Conservation (phyloP, 345 rosid species). For the Rubroshorea leprosula region DNA sequence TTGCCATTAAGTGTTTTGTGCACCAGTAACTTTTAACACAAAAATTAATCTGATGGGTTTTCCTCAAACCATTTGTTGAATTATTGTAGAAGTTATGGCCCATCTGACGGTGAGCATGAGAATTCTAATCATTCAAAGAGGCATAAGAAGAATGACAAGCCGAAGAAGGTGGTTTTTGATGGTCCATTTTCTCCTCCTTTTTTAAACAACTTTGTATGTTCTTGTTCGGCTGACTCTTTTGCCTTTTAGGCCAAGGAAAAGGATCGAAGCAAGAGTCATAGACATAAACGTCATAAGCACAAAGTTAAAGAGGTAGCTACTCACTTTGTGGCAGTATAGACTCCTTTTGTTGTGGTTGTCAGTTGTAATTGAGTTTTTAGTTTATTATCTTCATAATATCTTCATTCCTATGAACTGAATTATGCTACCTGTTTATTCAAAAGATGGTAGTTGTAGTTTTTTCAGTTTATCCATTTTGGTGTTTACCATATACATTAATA, state of each 20-base stretch:
- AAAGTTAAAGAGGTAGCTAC: slow-evolving; percentile 70
- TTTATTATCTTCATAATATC: background rate
- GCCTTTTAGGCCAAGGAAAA: slow-evolving; percentile 55
- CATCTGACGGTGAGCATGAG: slow-evolving; percentile 63
- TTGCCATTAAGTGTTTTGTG: background rate
- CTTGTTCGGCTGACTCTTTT: slow-evolving; percentile 11
- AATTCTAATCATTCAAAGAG: slow-evolving; percentile 45
- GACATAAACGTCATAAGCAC: slow-evolving; percentile 61
- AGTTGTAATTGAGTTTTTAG: background rate
- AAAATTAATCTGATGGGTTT: slow-evolving; percentile 3
- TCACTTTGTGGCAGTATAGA: slow-evolving; percentile 11
- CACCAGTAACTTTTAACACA: background rate
- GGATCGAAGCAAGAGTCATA: slow-evolving; percentile 65
- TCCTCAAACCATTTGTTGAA: slow-evolving; percentile 11
- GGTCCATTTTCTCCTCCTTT: background rate
- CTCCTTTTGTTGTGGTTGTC: background rate
- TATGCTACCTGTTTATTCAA: background rate
- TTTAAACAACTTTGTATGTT: background rate
- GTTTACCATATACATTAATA: background rate
- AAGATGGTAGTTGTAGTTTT: background rate
- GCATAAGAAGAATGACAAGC: slow-evolving; percentile 65
- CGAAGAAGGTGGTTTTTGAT: slow-evolving; percentile 58
- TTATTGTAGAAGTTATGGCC: slow-evolving; percentile 33
- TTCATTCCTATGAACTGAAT: too few species aligned
- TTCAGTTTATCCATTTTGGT: background rate